Conservation (phyloP, 352 stramenopile genomes). For the Thalassiosira exigua region DNA sequence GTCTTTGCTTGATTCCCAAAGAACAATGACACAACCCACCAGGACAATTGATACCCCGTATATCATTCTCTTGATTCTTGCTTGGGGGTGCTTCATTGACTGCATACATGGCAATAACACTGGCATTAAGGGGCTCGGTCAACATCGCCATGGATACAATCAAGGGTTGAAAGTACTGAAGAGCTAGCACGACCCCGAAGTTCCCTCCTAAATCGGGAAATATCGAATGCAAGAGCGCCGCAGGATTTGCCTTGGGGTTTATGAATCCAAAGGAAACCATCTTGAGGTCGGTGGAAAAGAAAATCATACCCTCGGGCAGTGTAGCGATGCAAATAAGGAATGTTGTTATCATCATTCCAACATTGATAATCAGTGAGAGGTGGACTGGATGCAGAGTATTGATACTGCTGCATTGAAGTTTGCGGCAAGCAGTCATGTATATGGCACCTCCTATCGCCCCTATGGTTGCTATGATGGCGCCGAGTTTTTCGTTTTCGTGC, state of each 20-base stretch:
- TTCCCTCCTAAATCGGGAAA: conserved; percentile 16
- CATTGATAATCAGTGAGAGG: conserved; percentile 34
- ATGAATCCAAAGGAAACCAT: conserved; percentile 23
- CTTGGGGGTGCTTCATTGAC: conserved; percentile 15
- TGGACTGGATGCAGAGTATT: conserved; percentile 15
- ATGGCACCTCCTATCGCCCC: conserved; percentile 20
- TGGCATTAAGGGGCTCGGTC: conserved; percentile 25
- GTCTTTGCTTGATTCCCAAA: conserved; percentile 28
- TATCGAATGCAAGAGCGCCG: conserved; percentile 20
- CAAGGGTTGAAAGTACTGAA: conserved; percentile 23
- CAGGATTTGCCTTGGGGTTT: conserved; percentile 21
- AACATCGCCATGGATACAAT: conserved; percentile 32
- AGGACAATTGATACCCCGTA: conserved; percentile 16
- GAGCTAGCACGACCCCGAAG: conserved; percentile 20
- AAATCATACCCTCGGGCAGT: conserved; percentile 9
- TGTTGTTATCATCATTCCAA: conserved; percentile 36
- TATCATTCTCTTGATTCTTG: conserved; percentile 6
- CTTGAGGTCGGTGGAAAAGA: conserved; percentile 5
- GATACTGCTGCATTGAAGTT: conserved; percentile 1
- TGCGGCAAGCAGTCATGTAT: conserved; percentile 27
- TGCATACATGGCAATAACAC: conserved; percentile 19
- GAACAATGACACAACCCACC: conserved; percentile 15
- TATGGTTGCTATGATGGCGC: conserved; percentile 15
- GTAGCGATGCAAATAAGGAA: conserved; percentile 9
- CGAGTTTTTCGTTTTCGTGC: conserved; percentile 32